Evolutionary conservation across 2,329 filamentous ascomycete species (phyloP).

Genomic region (Sporothrix dimorphospora): DNA sequence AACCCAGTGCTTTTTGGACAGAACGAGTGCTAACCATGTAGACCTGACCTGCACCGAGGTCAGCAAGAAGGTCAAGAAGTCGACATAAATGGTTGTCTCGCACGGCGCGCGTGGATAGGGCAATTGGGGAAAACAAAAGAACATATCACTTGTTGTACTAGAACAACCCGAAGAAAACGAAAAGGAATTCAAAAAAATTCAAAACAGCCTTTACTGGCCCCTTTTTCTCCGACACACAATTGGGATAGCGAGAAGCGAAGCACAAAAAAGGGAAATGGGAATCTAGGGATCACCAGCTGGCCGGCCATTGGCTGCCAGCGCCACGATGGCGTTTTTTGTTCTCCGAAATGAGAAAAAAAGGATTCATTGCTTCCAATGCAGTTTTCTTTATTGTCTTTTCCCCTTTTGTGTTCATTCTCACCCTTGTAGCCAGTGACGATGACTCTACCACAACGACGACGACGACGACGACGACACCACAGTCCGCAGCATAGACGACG

Average conservation of each 20-base stretch:
- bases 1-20: too few relatives aligned
- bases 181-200: constrained; percentile 25
- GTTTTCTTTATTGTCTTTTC: background rate
- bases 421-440: background rate
- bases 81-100: constrained; percentile 42
- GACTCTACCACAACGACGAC: background rate
- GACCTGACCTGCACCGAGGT: constrained; percentile 59
- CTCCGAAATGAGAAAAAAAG: background rate
- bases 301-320: background rate
- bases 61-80: constrained; percentile 63
- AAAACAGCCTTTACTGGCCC: background rate
- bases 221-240: background rate
- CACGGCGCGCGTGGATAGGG: constrained; percentile 13
- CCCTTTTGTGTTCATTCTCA: background rate
- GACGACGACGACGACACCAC: background rate
- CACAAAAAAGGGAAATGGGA: constrained; percentile 7
- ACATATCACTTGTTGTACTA: background rate
- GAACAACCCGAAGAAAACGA: constrained; percentile 22
- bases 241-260: background rate
- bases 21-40: constrained; percentile 36
- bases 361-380: constrained; percentile 18
- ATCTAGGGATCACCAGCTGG: constrained; percentile 2
- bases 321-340: constrained; percentile 4
- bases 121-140: background rate
- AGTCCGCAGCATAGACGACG: background rate